Evolutionary conservation across 1,139 yeast species (phyloP).

Genomic region (Fermentozyma sake): DNA sequence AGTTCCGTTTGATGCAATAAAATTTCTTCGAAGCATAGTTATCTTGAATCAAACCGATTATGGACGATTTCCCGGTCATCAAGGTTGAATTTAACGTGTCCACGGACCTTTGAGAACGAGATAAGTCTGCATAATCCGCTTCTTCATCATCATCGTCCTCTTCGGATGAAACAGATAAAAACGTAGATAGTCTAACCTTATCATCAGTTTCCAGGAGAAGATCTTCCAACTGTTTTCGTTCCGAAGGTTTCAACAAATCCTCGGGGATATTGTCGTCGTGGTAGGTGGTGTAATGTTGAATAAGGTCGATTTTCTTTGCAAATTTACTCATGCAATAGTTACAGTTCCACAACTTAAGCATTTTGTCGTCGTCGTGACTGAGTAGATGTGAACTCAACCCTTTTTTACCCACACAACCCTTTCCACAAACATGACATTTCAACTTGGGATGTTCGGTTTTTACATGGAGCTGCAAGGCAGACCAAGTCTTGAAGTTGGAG

Average conservation of each 20-base stretch:
- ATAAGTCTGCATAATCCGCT: conserved; percentile 11
- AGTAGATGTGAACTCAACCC: conserved; percentile 73
- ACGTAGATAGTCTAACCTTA: background rate
- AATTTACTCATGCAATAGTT: conserved; percentile 40
- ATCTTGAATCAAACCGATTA: conserved; percentile 34
- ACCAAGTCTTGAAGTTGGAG: conserved; percentile 66
- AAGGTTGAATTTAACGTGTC: conserved; percentile 17
- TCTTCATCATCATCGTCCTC: conserved; percentile 15
- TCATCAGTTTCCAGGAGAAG: conserved; percentile 15
- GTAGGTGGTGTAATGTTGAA: conserved; percentile 39
- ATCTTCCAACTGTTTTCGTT: conserved; percentile 18
- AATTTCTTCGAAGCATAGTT: conserved; percentile 31
- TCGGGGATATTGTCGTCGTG: conserved; percentile 41
- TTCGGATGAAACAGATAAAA: conserved; percentile 1
- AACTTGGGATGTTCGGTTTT: conserved; percentile 71
- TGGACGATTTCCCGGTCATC: conserved; percentile 19
- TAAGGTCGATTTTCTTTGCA: conserved; percentile 30
- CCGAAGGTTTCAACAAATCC: conserved; percentile 24
- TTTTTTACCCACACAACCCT: conserved; percentile 67
- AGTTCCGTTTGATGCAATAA: conserved; percentile 43
- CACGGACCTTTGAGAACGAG: conserved; percentile 22
- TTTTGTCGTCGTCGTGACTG: conserved; percentile 46
- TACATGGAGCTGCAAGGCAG: conserved; percentile 67
- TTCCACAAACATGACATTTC: conserved; percentile 63
- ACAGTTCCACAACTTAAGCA: conserved; percentile 62